A percentile compares a stretch with the other conserved stretches of the same genome.
phyloP scores from a whole-genome alignment of 768 basidiomycete genomes.

The Leccinum fibrillosum region DNA sequence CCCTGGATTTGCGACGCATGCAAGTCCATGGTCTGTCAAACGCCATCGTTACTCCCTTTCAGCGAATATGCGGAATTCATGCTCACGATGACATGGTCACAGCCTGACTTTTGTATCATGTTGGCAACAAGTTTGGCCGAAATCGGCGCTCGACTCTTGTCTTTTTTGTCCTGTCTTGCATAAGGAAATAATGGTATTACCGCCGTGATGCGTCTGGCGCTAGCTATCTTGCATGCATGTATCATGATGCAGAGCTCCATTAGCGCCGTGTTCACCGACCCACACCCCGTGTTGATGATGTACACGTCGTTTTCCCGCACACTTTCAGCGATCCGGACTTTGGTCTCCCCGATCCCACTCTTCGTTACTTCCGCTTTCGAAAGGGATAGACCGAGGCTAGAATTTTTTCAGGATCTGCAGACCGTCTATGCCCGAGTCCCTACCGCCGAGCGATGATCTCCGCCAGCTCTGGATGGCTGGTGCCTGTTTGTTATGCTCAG shows the following conservation, averaged over 20 bases:
- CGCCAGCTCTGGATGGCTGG: conserved; percentile 93
- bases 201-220: conserved; percentile 96
- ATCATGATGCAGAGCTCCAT: conserved; percentile 99
- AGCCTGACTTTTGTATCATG: conserved; percentile 89
- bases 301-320: conserved; percentile 99
- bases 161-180: conserved; percentile 97
- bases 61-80: not conserved
- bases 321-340: conserved; percentile 88
- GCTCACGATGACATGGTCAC: conserved; percentile 96
- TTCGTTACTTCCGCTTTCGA: conserved; percentile 85
- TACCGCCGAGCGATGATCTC: conserved; percentile 92
- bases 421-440: conserved; percentile 8
- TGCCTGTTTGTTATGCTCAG: conserved; percentile 50
- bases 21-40: conserved; percentile 88
- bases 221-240: conserved; percentile 99
- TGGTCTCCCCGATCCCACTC: conserved; percentile 89
- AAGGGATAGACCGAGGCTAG: conserved; percentile 84
- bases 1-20: conserved; percentile 99
- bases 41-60: conserved; percentile 3
- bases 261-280: conserved; percentile 85
- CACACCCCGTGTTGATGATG: conserved; percentile 92
- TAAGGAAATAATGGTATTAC: conserved; percentile 97
- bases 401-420: conserved; percentile 24
- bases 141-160: conserved; percentile 97
- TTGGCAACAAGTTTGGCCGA: conserved; percentile 98